phyloP scores from a whole-genome alignment of 345 rosid species.

The Acer negundo region DNA sequence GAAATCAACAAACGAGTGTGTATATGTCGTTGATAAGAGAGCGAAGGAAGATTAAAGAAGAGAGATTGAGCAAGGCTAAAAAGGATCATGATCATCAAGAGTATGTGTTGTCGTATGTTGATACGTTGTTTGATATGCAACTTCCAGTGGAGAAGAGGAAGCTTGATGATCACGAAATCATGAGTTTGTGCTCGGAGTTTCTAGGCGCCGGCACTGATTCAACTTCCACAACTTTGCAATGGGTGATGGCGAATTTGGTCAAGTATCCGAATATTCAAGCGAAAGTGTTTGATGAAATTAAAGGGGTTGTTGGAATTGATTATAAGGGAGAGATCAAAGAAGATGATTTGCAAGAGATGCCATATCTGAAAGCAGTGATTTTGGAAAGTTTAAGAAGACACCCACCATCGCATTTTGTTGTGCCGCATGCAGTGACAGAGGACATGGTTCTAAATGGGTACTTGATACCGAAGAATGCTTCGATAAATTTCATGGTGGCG shows the following conservation, averaged over 20 bases:
- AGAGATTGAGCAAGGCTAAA: neutral
- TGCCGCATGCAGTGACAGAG: conserved; percentile 10
- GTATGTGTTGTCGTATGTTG: neutral
- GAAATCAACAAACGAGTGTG: conserved; percentile 18
- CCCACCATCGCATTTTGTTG: neutral
- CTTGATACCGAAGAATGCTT: neutral
- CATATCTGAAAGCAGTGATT: conserved; percentile 15
- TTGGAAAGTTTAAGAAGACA: conserved; percentile 13
- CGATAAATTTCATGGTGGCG: neutral
- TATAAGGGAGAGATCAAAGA: neutral
- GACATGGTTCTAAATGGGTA: neutral
- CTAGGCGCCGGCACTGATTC: neutral
- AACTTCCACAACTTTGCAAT: neutral
- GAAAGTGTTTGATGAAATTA: conserved; percentile 5
- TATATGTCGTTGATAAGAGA: conserved; percentile 42
- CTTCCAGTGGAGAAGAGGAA: conserved; percentile 2
- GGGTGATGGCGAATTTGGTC: conserved; percentile 14
- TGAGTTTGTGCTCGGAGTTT: conserved; percentile 9
- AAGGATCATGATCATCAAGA: neutral
- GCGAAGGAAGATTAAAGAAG: conserved; percentile 22
- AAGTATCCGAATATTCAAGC: conserved; percentile 8
- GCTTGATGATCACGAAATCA: conserved; percentile 6
- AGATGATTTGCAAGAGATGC: conserved; percentile 7
- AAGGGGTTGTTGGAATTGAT: neutral
- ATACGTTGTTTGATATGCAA: conserved; percentile 8